A percentile compares a stretch with the other conserved stretches of the same genome.
These are phyloP conservation scores for Fonsecaea pugnacius DNA, from an alignment of 2,329 filamentous ascomycete genomes.

Conservation along the genomic window DNA sequence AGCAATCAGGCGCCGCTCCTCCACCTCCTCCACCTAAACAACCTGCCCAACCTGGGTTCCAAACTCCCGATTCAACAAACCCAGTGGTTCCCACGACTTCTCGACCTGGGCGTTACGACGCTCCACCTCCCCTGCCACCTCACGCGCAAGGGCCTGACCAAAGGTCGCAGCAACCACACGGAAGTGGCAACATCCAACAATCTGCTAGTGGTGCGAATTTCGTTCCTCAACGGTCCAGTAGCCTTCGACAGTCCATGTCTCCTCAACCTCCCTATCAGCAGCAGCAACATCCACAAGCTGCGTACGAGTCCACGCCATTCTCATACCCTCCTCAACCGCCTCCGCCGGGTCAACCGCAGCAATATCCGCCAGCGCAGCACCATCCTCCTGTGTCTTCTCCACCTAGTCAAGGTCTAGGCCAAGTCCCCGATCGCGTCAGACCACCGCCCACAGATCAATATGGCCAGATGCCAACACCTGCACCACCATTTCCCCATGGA, in stretches of 20 bases:
- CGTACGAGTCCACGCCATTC: slow-evolving; percentile 26
- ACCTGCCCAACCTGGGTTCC: slow-evolving; percentile 16
- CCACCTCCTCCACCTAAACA: slow-evolving; percentile 32
- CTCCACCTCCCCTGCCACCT: slow-evolving; percentile 35
- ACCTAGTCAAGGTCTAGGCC: slow-evolving; percentile 11
- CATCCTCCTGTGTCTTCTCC: slow-evolving; percentile 13
- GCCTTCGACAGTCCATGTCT: slow-evolving; percentile 33
- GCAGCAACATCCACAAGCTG: slow-evolving; percentile 14
- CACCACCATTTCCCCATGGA: neutral
- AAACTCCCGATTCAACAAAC: slow-evolving; percentile 7
- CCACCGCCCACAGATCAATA: slow-evolving; percentile 14
- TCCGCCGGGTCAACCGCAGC: slow-evolving; percentile 22
- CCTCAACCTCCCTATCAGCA: slow-evolving; percentile 26
- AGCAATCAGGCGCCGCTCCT: slow-evolving; percentile 35
- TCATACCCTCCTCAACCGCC: slow-evolving; percentile 35
- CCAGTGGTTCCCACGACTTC: slow-evolving; percentile 7
- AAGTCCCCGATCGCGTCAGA: slow-evolving; percentile 13
- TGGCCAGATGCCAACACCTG: neutral
- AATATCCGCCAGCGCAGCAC: slow-evolving; percentile 23
- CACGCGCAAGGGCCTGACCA: slow-evolving; percentile 12
- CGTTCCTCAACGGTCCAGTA: slow-evolving; percentile 40
- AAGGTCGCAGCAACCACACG: slow-evolving; percentile 29
- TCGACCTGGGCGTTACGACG: slow-evolving; percentile 35
- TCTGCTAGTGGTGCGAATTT: slow-evolving; percentile 40
- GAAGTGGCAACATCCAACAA: slow-evolving; percentile 39